Evolutionary conservation across 768 basidiomycete genomes (phyloP), one percentile per base, ranked within the genome.

Genomic region (Collybiopsis confluens): DNA sequence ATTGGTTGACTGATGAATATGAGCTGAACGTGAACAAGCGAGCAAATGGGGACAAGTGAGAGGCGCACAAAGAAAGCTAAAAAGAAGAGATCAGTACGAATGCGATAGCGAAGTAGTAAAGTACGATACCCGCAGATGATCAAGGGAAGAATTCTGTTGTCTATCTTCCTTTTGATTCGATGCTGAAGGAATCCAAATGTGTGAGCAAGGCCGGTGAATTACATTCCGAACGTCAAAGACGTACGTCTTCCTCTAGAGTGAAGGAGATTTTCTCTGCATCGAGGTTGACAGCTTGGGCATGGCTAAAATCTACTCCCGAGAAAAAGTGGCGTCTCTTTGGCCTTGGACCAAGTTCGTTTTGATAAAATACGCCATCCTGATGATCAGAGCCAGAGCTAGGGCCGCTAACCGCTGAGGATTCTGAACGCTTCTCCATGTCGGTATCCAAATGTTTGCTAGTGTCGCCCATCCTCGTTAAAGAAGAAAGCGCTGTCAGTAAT

Each of bases 231-330:
- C 24, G 16, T 11, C 27, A 21, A 16, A 35, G 21, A 13, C 27
- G 7, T 51, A 78, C 78, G 68, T 80, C 78, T 61, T 81, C 79
- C 18, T 69, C 77, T 18, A 67, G 64, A 1, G 73, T 75, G 56
- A 69, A 83, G 48, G 74, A 71, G 2, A 83, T 76, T 4, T 55
- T 59, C 42, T 73, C 73, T 2, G 80, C 80, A 61, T 81, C 80
- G 3, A 59, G 65, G 56, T 81, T 68, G 4, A 82, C 77, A 9
- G 80, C 80, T 6, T 77, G 72, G 1, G 80, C 78, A 43, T 73
- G 71, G 0, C 64, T 57, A 18, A 68, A 58, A 54, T 82, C 79
- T 18, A 81, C 63, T 5, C 73, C 67, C 1, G 72, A 70, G 61
- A 81, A 81, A 61, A 81, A 78, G 47, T 74, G 63, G 46, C 74